Base-by-base conservation (phyloP, 2,329 filamentous ascomycete species). In the Alternaria postmessia region DNA sequence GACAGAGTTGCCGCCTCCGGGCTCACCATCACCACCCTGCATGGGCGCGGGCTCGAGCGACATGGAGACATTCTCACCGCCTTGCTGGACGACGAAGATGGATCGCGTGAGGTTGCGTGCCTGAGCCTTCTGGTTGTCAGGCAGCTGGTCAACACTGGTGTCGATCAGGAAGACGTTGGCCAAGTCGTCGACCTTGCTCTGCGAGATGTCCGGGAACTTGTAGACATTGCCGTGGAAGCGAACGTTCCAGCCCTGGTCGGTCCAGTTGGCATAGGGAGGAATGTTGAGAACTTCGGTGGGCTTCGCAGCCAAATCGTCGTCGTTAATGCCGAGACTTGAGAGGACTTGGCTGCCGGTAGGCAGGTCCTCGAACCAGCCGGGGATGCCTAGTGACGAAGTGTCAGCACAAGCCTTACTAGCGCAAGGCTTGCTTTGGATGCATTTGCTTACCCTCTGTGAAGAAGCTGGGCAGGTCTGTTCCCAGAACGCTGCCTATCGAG, bases 221-320 rank as follows among this genome's bases (percentile, higher is more conserved):
- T 89, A 94, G n/a, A 93, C 88, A 70, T 93, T 93, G 67, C 91
- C 91, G 66, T 91, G 91, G 63, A 93, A 87, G 28, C 90, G 85
- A 4, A 93, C 84, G 63, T 89, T 92, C 91, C 91, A 94, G 34
- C 89, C 89, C 59, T 87, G 78, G n/a, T 88, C 82, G 1, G 91
- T 93, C 88, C 89, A 94, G 65, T 94, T 94, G n/a, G 84, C 91
- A 11, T 82, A 83, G 3, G 81, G 82, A 12, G 90, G 89, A 8
- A 93, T 74, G 64, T 92, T 93, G 61, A 93, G 78, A 5, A 91
- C 89, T 63, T 91, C 85, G 0, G 90, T 92, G 0, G 90, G 90
- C 57, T 84, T 80, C 2, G 89, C 87, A 48, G 79, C 83, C 38
- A 92, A 74, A 53, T 90, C 85, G 32, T 79, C 77, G 59, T 87